Conservation (phyloP, 768 basidiomycete genomes). For the Tephrocybe sp. region DNA sequence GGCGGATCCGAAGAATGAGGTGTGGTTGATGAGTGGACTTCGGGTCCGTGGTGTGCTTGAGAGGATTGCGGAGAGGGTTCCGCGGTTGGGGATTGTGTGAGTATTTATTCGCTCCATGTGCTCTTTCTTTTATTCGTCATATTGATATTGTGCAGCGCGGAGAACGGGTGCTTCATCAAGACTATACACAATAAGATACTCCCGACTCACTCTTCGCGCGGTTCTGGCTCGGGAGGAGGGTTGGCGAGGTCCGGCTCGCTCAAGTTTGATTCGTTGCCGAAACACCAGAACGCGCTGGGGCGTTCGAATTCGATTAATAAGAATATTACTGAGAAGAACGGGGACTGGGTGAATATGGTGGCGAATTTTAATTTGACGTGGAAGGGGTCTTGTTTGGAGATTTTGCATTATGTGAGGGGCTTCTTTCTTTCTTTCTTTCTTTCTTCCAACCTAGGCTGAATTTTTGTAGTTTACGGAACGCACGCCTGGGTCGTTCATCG, state of each 20-base stretch:
- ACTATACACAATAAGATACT: slow-evolving; percentile 34
- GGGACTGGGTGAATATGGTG: slow-evolving; percentile 80
- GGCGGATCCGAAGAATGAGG: slow-evolving; percentile 68
- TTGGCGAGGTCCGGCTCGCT: too few species aligned
- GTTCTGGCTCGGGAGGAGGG: not conserved
- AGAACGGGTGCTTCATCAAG: slow-evolving; percentile 87
- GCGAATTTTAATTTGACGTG: slow-evolving; percentile 76
- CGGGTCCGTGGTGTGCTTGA: slow-evolving; percentile 65
- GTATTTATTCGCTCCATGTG: slow-evolving; percentile 25
- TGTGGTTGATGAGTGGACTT: slow-evolving; percentile 82
- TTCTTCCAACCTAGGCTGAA: not conserved
- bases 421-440: slow-evolving; percentile 18
- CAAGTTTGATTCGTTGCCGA: too few species aligned
- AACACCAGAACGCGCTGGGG: too few species aligned
- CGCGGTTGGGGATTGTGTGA: slow-evolving; percentile 75
- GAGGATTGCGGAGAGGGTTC: slow-evolving; percentile 56
- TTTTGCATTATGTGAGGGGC: slow-evolving; percentile 71
- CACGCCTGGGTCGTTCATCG: slow-evolving; percentile 82
- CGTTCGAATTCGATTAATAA: not conserved
- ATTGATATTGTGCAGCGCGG: slow-evolving; percentile 47
- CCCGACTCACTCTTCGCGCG: slow-evolving; percentile 18
- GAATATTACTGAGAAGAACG: not conserved
- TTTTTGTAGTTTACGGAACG: slow-evolving; percentile 78
- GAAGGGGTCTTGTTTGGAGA: slow-evolving; percentile 81
- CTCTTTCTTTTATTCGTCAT: not conserved